Conservation (phyloP, 768 basidiomycete species). For the Cubamyces lactineus region DNA sequence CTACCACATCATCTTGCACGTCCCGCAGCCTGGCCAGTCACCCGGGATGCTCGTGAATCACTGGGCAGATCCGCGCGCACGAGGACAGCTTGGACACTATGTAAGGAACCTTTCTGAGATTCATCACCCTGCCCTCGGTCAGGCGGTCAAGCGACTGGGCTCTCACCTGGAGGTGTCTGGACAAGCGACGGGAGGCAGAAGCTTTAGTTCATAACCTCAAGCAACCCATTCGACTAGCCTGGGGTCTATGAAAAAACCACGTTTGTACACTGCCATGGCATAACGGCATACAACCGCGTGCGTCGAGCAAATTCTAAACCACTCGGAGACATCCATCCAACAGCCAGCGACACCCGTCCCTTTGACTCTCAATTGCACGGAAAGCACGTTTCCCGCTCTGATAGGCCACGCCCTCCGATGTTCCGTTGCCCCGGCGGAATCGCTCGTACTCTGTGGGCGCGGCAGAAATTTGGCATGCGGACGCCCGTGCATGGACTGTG, state of each 20-base stretch:
- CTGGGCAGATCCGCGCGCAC: too few relatives aligned
- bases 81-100: too few relatives aligned
- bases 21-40: too few relatives aligned
- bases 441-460: neutral
- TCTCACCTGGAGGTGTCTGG: too few relatives aligned
- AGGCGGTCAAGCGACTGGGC: too few relatives aligned
- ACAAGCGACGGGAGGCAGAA: neutral
- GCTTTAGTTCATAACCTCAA: neutral
- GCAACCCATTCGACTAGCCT: neutral
- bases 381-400: slow-evolving; percentile 21
- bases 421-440: neutral
- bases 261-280: neutral
- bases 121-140: too few relatives aligned
- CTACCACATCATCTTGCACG: too few relatives aligned
- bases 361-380: too few relatives aligned
- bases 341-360: neutral
- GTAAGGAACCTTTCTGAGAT: too few relatives aligned
- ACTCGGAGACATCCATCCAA: neutral
- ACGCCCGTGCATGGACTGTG: neutral
- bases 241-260: neutral
- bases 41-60: too few relatives aligned
- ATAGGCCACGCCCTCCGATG: slow-evolving; percentile 7
- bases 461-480: slow-evolving; percentile 1
- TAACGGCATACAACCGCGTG: neutral
- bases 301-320: neutral